Evolutionary conservation across 2,329 filamentous ascomycete species (phyloP).

Genomic region (Scytalidium sp.): DNA sequence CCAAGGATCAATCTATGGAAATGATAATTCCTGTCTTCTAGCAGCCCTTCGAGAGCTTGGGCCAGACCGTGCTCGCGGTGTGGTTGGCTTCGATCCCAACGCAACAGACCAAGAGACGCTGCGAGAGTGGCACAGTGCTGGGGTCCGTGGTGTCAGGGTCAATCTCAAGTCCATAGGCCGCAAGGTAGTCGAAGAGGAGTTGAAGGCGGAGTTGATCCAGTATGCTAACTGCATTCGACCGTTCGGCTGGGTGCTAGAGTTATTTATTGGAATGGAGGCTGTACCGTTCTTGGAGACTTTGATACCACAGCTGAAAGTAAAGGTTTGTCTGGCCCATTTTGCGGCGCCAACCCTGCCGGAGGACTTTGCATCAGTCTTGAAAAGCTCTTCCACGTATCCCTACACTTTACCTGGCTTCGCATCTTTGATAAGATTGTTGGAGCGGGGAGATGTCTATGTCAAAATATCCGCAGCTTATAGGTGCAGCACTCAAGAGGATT

Average conservation of each 20-base stretch:
- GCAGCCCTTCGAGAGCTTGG: conserved; percentile 49
- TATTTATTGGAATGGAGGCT: conserved; percentile 52
- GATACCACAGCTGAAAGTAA: conserved; percentile 44
- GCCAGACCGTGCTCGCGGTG: conserved; percentile 36
- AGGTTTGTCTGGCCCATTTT: conserved; percentile 58
- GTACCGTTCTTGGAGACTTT: conserved; percentile 47
- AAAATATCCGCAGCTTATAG: conserved; percentile 53
- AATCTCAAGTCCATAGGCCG: conserved; percentile 53
- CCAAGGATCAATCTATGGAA: conserved; percentile 60
- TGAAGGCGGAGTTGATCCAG: conserved; percentile 22
- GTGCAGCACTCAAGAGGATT: conserved; percentile 44
- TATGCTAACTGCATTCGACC: conserved; percentile 49
- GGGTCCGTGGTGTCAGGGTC: conserved; percentile 56
- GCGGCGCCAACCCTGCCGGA: conserved; percentile 42
- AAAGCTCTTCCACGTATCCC: conserved; percentile 30
- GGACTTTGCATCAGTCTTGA: conserved; percentile 6
- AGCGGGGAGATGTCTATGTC: conserved; percentile 30
- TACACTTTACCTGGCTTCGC: conserved; percentile 47
- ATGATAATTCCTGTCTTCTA: conserved; percentile 57
- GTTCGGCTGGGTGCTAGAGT: conserved; percentile 53
- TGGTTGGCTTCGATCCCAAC: conserved; percentile 52
- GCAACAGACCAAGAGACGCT: conserved; percentile 35
- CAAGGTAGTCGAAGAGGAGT: conserved; percentile 13
- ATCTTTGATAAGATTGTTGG: conserved; percentile 43
- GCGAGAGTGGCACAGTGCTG: conserved; percentile 49